Evolutionary conservation across 306 rosid genomes (phyloP).

Genomic region (Mucuna pruriens): DNA sequence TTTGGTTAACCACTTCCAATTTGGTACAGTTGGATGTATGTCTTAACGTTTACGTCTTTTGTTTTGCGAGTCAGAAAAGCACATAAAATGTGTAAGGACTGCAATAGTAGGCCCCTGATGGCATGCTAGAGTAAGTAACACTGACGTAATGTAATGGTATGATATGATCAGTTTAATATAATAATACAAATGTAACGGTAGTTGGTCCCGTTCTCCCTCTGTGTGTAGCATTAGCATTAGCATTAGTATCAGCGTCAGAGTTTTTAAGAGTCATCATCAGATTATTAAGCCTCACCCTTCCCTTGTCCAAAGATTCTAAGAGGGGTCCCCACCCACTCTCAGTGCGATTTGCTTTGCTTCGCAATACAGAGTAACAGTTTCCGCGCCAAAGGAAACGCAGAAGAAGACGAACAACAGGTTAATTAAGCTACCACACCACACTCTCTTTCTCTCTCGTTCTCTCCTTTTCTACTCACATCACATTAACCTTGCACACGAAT

Average conservation of each 20-base stretch:
- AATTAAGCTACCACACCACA: not conserved
- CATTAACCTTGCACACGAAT: not conserved
- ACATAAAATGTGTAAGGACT: conserved; percentile 25
- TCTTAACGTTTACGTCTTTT: conserved; percentile 32
- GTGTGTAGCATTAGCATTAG: conserved; percentile 3
- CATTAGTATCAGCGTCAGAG: not conserved
- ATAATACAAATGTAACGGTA: not conserved
- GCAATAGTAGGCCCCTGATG: not conserved
- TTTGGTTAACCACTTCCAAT: conserved; percentile 44
- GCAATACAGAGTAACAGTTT: conserved; percentile 34
- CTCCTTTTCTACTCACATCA: not conserved
- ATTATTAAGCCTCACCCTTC: conserved; percentile 7
- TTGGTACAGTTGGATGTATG: conserved; percentile 1
- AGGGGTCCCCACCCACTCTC: conserved; percentile 36
- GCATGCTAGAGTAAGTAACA: not conserved
- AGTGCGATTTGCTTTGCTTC: conserved; percentile 11
- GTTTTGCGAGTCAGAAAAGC: conserved; percentile 24
- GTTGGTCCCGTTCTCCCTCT: conserved; percentile 8
- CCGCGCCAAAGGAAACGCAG: conserved; percentile 45
- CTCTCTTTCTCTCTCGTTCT: not conserved
- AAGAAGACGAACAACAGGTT: conserved; percentile 5
- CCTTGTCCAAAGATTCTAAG: conserved; percentile 36
- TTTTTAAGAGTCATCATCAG: conserved; percentile 9
- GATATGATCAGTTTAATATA: not conserved
- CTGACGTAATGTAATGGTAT: not conserved